Conservation (phyloP, 2,329 filamentous ascomycete species). For the Paraphaeosphaeria sporulosa region DNA sequence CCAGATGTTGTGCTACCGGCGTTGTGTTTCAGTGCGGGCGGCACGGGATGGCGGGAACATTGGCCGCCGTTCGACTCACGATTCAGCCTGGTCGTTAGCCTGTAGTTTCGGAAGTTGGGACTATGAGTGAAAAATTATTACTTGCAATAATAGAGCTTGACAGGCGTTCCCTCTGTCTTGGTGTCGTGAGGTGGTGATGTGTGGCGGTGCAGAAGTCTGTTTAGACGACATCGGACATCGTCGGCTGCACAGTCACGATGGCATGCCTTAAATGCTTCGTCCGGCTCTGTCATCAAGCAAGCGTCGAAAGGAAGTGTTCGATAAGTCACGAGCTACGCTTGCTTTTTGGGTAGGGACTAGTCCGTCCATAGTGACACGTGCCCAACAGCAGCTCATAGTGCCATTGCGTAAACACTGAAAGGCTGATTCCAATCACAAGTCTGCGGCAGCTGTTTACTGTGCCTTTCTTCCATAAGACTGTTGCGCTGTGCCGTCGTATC, state of each 20-base stretch:
- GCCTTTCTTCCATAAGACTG: not conserved
- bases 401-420: not conserved
- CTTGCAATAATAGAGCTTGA: not conserved
- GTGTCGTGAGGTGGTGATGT: not conserved
- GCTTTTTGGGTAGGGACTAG: not conserved
- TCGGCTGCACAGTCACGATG: not conserved
- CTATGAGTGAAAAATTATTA: not conserved
- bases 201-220: conserved; percentile 9
- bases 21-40: conserved; percentile 4
- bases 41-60: conserved; percentile 2
- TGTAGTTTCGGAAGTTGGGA: not conserved
- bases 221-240: not conserved
- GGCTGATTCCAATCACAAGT: not conserved
- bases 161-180: not conserved
- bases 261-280: not conserved
- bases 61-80: not conserved
- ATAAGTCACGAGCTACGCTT: not conserved
- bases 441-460: not conserved
- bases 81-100: not conserved
- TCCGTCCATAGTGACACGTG: not conserved
- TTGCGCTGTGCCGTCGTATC: not conserved
- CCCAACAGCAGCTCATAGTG: not conserved
- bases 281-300: not conserved
- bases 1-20: not conserved
- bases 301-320: not conserved